These are phyloP conservation scores for Apiotrichum siamense DNA, from an alignment of 1,284 basidiomycete genomes.

Conservation along the genomic window DNA sequence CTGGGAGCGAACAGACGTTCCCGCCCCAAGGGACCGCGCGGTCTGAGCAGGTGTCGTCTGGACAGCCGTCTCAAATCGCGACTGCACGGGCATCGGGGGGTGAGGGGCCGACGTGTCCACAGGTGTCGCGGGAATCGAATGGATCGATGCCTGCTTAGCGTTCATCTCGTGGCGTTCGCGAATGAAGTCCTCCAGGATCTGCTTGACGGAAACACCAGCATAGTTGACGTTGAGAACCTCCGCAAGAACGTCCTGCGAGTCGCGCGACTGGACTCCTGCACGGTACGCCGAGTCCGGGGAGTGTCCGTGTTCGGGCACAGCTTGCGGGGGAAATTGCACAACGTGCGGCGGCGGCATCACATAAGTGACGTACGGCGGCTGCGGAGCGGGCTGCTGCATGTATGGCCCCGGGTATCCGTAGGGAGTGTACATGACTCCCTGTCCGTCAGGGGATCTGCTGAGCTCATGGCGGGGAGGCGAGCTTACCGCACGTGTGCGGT, in stretches of 20 bases:
- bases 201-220: neutral
- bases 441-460: neutral
- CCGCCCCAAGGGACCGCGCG: no score
- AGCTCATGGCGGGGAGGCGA: neutral
- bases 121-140: neutral
- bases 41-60: no score
- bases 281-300: neutral
- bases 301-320: neutral
- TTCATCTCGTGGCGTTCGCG: neutral
- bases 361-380: neutral
- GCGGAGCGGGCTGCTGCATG: no score
- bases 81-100: no score
- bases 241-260: neutral
- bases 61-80: no score
- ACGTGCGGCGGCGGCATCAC: neutral
- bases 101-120: no score
- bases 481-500: neutral
- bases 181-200: slow-evolving; percentile 1
- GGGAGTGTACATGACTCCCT: neutral
- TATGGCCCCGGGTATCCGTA: neutral
- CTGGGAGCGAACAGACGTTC: no score
- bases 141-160: neutral
- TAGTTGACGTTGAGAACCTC: neutral
- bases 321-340: neutral
- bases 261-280: neutral